A percentile compares a stretch with the other conserved stretches of the same genome.
Conservation (phyloP, 306 rosid genomes). For the Fragaria vesca region DNA sequence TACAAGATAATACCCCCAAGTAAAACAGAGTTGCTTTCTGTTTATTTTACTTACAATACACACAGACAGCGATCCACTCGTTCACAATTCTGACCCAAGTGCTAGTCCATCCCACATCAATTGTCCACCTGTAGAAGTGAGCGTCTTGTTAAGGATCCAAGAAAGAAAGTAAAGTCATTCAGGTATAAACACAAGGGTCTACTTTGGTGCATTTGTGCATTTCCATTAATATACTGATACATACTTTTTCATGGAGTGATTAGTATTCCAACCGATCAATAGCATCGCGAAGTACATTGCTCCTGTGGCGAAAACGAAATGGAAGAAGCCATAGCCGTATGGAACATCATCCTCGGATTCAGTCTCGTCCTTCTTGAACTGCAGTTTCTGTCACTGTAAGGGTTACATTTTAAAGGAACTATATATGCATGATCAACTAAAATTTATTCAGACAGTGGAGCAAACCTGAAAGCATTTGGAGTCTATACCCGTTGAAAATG, state of each 20-base stretch:
- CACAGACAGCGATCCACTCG: constrained; percentile 94
- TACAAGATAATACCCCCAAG: neutral
- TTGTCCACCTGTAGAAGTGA: constrained; percentile 69
- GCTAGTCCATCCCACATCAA: constrained; percentile 98
- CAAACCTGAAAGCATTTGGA: constrained; percentile 89
- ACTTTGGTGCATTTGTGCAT: neutral
- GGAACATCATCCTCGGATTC: constrained; percentile 80
- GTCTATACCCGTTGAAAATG: constrained; percentile 96
- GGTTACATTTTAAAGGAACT: constrained; percentile 24
- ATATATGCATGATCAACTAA: neutral
- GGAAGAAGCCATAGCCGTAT: constrained; percentile 98
- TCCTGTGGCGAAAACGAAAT: constrained; percentile 92
- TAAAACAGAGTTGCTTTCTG: neutral
- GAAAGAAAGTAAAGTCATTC: neutral
- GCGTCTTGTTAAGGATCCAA: neutral
- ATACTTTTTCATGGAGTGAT: constrained; percentile 71
- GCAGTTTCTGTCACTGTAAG: constrained; percentile 33
- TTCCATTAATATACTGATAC: neutral
- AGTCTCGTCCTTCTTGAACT: constrained; percentile 61
- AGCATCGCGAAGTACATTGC: constrained; percentile 99
- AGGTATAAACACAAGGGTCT: neutral
- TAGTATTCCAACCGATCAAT: constrained; percentile 84
- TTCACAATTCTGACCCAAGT: constrained; percentile 93
- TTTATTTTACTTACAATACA: constrained; percentile 62
- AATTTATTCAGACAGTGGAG: constrained; percentile 28